Evolutionary conservation across 805 yeast genomes (phyloP), one percentile per base, ranked within the genome.

Genomic region (Kuraishia molischiana): DNA sequence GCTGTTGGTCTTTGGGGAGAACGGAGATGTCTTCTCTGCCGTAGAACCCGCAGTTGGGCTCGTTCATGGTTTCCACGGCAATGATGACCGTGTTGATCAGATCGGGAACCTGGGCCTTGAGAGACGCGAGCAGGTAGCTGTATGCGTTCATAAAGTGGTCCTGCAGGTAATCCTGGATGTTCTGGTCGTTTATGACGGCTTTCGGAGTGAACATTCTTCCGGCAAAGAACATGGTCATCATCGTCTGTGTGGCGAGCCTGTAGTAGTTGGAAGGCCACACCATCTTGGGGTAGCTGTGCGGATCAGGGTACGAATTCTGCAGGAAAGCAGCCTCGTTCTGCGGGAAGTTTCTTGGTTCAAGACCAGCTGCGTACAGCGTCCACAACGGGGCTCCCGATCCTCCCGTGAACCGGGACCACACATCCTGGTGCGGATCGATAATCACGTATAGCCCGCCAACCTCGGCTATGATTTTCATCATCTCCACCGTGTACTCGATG

Each of bases 301-400:
- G 73, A 33, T 65, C 56, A 1, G 64, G 58, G 52, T 64, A 67
- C 14, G 61, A 53, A 47, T 82, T 78, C 53, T 89, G 95, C 17
- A 86, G 53, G 24, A 85, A 56, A 0, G 96, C 90, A 1, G 95
- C 95, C 41, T 82, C 85, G 4, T 92, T 84, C 2, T 46, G 65
- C 1, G 69, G 58, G 49, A 92, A 85, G n/a, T 72, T 57, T n/a
- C 54, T 63, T 0, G 95, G 95, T 39, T 89, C 74, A 35, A 89
- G 60, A 1, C 96, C 96, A 2, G 90, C 95, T 19, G 92, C 89
- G 51, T 83, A 79, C 3, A 87, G 54, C 0, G 97, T 87, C 97
- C 97, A 89, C 50, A 85, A 50, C 1, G 97, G 97, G 3, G 96
- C 95, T 15, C 97, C 97, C 34, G 85, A 77, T 2, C 97, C 97